Conservation (phyloP, 2,329 filamentous ascomycete species). For the Alternaria ventricosa region DNA sequence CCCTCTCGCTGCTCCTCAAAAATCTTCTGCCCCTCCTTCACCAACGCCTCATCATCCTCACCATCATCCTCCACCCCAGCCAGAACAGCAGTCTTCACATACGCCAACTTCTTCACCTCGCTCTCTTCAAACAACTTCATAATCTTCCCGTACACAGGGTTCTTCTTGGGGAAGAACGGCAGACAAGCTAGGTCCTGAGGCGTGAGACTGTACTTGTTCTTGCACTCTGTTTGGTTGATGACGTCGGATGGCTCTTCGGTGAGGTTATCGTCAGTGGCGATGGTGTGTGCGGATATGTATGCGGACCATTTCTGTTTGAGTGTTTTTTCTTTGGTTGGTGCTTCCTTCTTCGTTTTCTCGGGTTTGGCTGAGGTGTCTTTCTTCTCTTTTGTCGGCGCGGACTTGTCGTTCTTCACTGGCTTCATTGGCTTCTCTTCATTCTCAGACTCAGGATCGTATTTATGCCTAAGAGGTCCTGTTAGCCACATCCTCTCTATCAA, state of each 20-base stretch:
- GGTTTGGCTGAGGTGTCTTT: neutral
- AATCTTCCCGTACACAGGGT: constrained; percentile 17
- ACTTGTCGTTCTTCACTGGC: neutral
- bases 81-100: constrained; percentile 15
- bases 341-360: neutral
- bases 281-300: constrained; percentile 9
- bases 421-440: neutral
- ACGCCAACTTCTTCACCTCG: constrained; percentile 11
- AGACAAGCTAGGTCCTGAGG: constrained; percentile 15
- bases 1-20: constrained; percentile 8
- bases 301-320: constrained; percentile 19
- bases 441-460: neutral
- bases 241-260: constrained; percentile 11
- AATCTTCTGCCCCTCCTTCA: constrained; percentile 18
- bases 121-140: constrained; percentile 21
- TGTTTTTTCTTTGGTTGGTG: constrained; percentile 1
- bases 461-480: neutral
- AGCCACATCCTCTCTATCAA: neutral
- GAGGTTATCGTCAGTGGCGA: constrained; percentile 3
- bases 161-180: constrained; percentile 15
- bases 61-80: constrained; percentile 9
- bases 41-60: constrained; percentile 5
- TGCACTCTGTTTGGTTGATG: constrained; percentile 21
- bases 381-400: neutral
- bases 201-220: constrained; percentile 11